phyloP scores from a whole-genome alignment of 2,329 filamentous ascomycete genomes.

The Chaetomiaceae sp. region DNA sequence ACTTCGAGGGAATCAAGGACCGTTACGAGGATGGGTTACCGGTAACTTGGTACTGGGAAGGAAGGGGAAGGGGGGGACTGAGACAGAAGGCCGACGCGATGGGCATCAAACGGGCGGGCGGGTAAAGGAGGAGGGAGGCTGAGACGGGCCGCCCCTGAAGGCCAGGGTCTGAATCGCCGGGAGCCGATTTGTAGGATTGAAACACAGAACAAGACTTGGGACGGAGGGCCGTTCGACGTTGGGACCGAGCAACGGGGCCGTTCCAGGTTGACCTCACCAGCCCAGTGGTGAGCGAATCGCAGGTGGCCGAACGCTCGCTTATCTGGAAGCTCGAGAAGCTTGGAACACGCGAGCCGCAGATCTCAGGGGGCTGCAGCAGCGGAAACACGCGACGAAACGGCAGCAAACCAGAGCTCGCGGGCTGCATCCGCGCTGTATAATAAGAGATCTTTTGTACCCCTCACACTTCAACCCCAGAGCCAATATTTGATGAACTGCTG shows the following conservation, averaged over 20 bases:
- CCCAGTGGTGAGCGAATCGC: neutral
- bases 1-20: neutral
- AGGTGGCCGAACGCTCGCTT: neutral
- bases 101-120: neutral
- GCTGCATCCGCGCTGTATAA: too few species aligned
- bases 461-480: neutral
- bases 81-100: neutral
- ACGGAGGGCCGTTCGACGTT: too few species aligned
- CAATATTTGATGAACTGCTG: neutral
- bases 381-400: neutral
- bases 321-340: neutral
- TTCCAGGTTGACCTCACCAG: slow-evolving; percentile 3
- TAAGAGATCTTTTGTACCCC: neutral
- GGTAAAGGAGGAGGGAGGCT: neutral
- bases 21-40: too few species aligned
- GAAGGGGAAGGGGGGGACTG: too few species aligned
- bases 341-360: neutral
- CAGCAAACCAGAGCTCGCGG: neutral
- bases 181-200: too few species aligned
- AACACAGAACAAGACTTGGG: too few species aligned
- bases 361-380: neutral
- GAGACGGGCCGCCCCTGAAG: neutral
- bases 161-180: neutral
- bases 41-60: neutral
- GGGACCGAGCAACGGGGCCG: neutral